Evolutionary conservation across 1,284 basidiomycete genomes (phyloP).

Genomic region (Entoloma clypeatum): DNA sequence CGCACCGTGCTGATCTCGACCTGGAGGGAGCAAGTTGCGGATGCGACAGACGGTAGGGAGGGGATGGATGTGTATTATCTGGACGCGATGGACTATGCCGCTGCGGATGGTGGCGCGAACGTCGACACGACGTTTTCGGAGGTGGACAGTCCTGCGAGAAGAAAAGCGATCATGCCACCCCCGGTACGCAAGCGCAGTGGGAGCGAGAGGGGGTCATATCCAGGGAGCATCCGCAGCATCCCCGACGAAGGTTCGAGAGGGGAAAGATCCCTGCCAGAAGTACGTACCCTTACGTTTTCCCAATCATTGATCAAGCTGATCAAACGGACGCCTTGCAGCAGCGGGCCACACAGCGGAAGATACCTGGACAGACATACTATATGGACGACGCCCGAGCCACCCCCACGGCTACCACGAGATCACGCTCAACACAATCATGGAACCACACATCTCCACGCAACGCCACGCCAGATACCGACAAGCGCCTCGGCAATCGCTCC

Average conservation of each 20-base stretch:
- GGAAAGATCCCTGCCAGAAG: conserved; percentile 7
- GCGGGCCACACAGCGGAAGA: conserved; percentile 6
- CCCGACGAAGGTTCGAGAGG: conserved; percentile 12
- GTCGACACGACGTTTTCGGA: conserved; percentile 14
- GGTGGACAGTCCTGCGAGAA: conserved; percentile 6
- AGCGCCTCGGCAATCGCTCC: no score
- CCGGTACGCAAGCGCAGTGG: conserved; percentile 3
- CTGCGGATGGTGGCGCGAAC: conserved; percentile 23
- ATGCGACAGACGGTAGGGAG: conserved; percentile 31
- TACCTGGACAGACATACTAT: conserved; percentile 8
- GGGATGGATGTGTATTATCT: conserved; percentile 46
- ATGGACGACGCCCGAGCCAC: no score
- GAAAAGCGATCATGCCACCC: conserved; percentile 10
- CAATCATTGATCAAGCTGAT: no score
- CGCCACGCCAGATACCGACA: conserved; percentile 6
- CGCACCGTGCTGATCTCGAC: conserved; percentile 46
- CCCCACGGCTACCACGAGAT: no score
- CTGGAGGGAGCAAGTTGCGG: conserved; percentile 50
- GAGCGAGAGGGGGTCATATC: conserved; percentile 9
- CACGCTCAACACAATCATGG: conserved; percentile 8
- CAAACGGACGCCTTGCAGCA: neutral
- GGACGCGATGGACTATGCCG: conserved; percentile 33
- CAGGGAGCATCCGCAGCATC: conserved; percentile 15
- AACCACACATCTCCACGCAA: conserved; percentile 15
- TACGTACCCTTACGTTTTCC: neutral